These are phyloP conservation scores for Apostasia shenzhenica DNA, from an alignment of 106 monocot genomes.

Conservation along the genomic window DNA sequence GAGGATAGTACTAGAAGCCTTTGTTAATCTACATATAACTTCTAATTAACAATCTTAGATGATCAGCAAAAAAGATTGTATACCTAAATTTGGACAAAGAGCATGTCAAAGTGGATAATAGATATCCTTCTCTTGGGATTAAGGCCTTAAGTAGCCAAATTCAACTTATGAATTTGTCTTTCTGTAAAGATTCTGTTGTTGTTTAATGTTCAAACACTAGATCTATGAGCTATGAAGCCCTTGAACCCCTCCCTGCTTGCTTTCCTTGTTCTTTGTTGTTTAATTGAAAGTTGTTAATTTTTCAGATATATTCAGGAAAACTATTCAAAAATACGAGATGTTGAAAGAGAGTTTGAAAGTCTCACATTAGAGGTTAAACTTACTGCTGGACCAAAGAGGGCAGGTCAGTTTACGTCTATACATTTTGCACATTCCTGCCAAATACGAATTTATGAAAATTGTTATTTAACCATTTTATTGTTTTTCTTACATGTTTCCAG, in stretches of 20 bases:
- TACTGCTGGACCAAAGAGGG: slow-evolving; percentile 97
- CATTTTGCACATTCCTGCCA: background rate
- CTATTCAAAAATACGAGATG: slow-evolving; percentile 96
- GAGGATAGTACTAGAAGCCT: no score
- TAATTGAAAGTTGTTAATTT: background rate
- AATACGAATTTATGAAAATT: background rate
- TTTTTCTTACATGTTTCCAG: slow-evolving; percentile 33
- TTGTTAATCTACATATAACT: no score
- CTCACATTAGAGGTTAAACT: slow-evolving; percentile 88
- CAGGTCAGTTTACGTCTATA: slow-evolving; percentile 36
- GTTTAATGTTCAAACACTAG: background rate
- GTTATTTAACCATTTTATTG: slow-evolving; percentile 12
- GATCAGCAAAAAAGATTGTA: no score
- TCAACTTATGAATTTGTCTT: background rate
- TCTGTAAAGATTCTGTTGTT: background rate
- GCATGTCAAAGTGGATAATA: background rate
- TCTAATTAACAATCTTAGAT: no score
- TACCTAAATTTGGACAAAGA: no score
- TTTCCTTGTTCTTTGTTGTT: background rate
- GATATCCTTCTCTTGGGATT: background rate
- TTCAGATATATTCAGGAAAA: slow-evolving; percentile 94
- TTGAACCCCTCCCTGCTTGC: background rate
- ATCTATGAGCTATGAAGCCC: no score
- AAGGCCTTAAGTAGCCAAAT: background rate
- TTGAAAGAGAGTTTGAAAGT: slow-evolving; percentile 83